Percentiles rank a stretch among this genome's conserved stretches.
Evolutionary conservation across 2,329 filamentous ascomycete genomes (phyloP).

Genomic region (Trichoderma sp.): DNA sequence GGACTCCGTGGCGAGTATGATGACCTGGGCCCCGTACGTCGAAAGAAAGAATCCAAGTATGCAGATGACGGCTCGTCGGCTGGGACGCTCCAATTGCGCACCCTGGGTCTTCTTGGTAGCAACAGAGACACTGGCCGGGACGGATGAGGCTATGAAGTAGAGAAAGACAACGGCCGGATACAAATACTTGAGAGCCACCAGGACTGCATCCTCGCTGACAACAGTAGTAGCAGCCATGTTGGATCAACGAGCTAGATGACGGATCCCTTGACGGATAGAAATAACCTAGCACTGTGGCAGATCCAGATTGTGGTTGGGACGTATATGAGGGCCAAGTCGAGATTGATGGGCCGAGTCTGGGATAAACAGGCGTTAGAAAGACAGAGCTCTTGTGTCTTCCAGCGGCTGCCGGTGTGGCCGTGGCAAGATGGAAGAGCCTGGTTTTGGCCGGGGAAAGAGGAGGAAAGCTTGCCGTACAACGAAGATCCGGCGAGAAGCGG

Average conservation of each 20-base stretch:
- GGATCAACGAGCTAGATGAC: conserved; percentile 9
- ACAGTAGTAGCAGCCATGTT: conserved; percentile 9
- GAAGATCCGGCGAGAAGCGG: not conserved
- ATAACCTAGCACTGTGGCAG: not conserved
- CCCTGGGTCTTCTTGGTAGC: conserved; percentile 33
- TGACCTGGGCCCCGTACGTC: conserved; percentile 48
- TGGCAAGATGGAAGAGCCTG: not conserved
- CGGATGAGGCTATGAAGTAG: conserved; percentile 54
- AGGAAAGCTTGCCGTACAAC: not conserved
- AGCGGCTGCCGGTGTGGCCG: not conserved
- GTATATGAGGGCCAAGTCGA: not conserved
- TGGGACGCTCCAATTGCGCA: conserved; percentile 22
- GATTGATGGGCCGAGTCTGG: not conserved
- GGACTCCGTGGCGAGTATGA: conserved; percentile 32
- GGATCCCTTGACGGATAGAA: not conserved
- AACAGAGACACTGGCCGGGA: conserved; percentile 51
- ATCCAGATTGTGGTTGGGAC: not conserved
- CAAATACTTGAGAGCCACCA: conserved; percentile 53
- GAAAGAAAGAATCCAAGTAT: conserved; percentile 43
- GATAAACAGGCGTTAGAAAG: not conserved
- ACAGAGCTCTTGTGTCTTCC: not conserved
- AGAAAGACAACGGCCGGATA: conserved; percentile 55
- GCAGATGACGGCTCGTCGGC: conserved; percentile 34
- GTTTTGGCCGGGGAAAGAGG: not conserved
- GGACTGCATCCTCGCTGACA: conserved; percentile 26